phyloP scores from a whole-genome alignment of 1,139 yeast species.

The Spathaspora sp. region DNA sequence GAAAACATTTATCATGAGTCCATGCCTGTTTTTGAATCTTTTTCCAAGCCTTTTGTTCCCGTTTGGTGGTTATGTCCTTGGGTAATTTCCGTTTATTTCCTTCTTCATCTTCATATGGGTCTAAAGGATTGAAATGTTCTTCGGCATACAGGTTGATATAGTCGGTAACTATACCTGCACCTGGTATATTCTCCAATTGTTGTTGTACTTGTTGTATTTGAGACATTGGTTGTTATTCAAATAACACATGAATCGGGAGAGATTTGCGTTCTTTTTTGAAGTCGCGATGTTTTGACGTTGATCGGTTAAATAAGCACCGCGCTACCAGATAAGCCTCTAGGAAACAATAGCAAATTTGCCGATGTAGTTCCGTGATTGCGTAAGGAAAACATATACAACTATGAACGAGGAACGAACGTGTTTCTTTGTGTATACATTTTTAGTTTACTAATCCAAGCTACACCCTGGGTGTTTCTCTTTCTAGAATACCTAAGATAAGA shows the following conservation, averaged over 20 bases:
- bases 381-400: no score
- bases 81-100: slow-evolving; percentile 63
- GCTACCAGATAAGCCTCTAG: neutral
- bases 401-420: no score
- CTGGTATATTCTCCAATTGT: slow-evolving; percentile 55
- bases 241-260: neutral
- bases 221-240: slow-evolving; percentile 18
- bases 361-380: no score
- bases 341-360: neutral
- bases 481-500: no score
- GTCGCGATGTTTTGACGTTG: neutral
- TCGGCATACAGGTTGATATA: slow-evolving; percentile 66
- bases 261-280: neutral
- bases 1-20: slow-evolving; percentile 77
- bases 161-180: slow-evolving; percentile 53
- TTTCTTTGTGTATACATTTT: no score
- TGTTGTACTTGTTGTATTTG: slow-evolving; percentile 30
- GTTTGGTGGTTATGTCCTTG: slow-evolving; percentile 48
- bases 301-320: neutral
- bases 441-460: no score
- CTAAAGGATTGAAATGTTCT: slow-evolving; percentile 59
- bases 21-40: slow-evolving; percentile 74
- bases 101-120: slow-evolving; percentile 67
- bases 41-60: slow-evolving; percentile 71
- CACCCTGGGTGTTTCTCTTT: no score